phyloP scores from a whole-genome alignment of 1,139 yeast species.

The Geotrichum aggregatum region DNA sequence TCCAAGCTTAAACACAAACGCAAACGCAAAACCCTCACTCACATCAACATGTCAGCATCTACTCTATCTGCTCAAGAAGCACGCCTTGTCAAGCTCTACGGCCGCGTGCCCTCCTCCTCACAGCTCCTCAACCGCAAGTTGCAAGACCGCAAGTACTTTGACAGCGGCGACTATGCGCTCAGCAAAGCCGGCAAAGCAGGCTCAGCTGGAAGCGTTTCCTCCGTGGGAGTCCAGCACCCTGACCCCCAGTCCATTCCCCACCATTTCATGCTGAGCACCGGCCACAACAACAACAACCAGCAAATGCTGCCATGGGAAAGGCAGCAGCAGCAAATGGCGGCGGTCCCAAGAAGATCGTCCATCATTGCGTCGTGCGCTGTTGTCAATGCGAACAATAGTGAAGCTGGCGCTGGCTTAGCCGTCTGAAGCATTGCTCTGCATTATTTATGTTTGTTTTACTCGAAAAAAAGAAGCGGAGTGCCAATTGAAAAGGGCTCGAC shows the following conservation, averaged over 20 bases:
- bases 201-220: not conserved
- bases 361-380: not conserved
- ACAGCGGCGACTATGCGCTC: constrained; percentile 96
- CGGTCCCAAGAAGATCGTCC: constrained; percentile 6
- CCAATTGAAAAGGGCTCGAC: too few species aligned
- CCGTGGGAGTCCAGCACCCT: constrained; percentile 16
- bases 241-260: constrained; percentile 20
- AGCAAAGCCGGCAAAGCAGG: constrained; percentile 53
- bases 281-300: too few species aligned
- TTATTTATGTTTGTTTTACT: too few species aligned
- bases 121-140: constrained; percentile 72
- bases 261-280: not conserved
- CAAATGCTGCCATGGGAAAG: constrained; percentile 2
- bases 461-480: too few species aligned
- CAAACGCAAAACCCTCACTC: not conserved
- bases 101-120: constrained; percentile 80
- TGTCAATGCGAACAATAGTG: not conserved
- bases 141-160: constrained; percentile 83
- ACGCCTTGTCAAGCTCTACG: constrained; percentile 68
- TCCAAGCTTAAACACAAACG: not conserved
- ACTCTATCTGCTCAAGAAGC: constrained; percentile 38
- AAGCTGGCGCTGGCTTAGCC: too few species aligned
- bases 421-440: too few species aligned
- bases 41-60: not conserved
- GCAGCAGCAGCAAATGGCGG: not conserved